Base-by-base conservation (phyloP, 2,329 filamentous ascomycete species). In the Hirsutella thompsonii region DNA sequence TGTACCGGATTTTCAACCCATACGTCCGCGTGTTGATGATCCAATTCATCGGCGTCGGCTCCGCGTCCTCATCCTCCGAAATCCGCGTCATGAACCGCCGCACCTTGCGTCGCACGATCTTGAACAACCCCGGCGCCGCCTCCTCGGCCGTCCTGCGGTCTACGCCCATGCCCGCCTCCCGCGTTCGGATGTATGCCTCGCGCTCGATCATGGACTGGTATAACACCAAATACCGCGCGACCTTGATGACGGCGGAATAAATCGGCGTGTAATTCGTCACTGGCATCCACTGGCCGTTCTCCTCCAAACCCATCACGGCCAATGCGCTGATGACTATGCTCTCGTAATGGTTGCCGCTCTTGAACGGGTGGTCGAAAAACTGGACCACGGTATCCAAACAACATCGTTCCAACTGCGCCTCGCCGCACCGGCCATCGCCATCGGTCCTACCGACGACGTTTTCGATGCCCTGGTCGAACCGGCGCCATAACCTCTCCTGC, bases 221-320 rank as follows among this genome's bases (percentile, higher is more conserved):
- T 6, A 50, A 32, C 14, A 48, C 39, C 8, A 50, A 18, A 4
- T 44, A 43, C 2, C 36, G 30, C 13, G 39, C 37, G 2, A 48
- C 42, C 34, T 49, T 49, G 20, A 49, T 46, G 8, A 51, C 36
- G 14, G 37, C 46, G 14, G 41, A 49, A 32, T 46, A 48, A 8
- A 44, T 40, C 2, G 30, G 40, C 29, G 37, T 50, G 13, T 49
- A 49, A 26, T 49, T 36, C 2, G n/a, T 20, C 4, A 34, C 38
- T 0, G 33, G 5, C 0, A 44, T 20, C 39, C 30, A 48, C 1
- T 41, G 34, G 11, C 44, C 38, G 8, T 47, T 42, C 3, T 43
- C 37, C 0, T 19, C 6, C 18, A 49, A 37, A 3, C 42, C 40
- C 19, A 41, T 40, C 18, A 46, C 36, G 20, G 43, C 39, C 34